Conservation (phyloP, 208 protist species). For the Tritrichomonas musculus region DNA sequence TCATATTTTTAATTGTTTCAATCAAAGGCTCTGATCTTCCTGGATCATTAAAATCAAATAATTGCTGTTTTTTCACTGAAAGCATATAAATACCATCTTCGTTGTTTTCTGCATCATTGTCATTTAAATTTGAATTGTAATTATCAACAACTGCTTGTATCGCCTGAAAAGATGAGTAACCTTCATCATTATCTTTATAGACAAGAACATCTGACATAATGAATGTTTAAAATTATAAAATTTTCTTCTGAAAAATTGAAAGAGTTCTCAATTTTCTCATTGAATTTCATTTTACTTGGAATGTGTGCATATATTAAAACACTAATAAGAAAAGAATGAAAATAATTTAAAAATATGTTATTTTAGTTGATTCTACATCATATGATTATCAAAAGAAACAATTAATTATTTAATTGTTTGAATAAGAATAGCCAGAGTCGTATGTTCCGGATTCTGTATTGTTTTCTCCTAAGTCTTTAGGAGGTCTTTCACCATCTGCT, state of each 20-base stretch:
- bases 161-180: too few species aligned
- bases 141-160: too few species aligned
- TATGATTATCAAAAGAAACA: not conserved
- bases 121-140: too few species aligned
- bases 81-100: too few species aligned
- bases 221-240: not conserved
- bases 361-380: not conserved
- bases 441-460: not conserved
- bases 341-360: not conserved
- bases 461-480: not conserved
- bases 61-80: too few species aligned
- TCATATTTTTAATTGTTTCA: too few species aligned
- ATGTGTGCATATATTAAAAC: not conserved
- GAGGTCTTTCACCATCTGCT: not conserved
- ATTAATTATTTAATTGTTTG: not conserved
- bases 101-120: too few species aligned
- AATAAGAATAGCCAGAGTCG: not conserved
- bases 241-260: not conserved
- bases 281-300: not conserved
- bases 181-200: not conserved
- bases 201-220: not conserved
- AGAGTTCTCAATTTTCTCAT: not conserved
- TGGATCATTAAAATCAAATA: too few species aligned
- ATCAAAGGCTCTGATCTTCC: too few species aligned
- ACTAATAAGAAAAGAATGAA: not conserved